phyloP scores from a whole-genome alignment of 495 filamentous ascomycete species.

The Penicillium bialowiezense region DNA sequence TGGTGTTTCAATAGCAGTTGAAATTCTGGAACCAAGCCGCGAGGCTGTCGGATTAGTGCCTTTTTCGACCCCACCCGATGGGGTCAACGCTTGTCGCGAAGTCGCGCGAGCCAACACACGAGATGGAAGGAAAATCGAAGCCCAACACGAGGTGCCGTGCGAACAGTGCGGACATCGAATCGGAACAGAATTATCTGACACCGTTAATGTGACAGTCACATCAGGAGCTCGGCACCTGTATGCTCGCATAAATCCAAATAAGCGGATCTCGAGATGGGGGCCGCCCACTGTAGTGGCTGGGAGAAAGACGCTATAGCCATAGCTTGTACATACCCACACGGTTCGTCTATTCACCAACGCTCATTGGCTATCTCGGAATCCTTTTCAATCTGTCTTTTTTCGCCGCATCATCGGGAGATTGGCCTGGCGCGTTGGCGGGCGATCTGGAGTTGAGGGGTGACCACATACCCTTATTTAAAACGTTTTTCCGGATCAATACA shows the following conservation, averaged over 20 bases:
- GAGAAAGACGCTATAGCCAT: constrained; percentile 20
- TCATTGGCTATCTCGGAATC: constrained; percentile 14
- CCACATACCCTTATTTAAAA: background rate
- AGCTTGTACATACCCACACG: constrained; percentile 21
- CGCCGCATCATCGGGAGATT: constrained; percentile 15
- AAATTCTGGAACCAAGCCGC: background rate
- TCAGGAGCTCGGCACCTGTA: background rate
- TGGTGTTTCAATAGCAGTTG: background rate
- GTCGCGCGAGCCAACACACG: background rate
- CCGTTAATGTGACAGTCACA: background rate
- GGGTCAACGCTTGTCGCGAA: background rate
- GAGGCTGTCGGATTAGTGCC: background rate
- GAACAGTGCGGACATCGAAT: too few relatives aligned
- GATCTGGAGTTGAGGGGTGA: constrained; percentile 14
- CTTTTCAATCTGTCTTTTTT: constrained; percentile 3
- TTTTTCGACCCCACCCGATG: background rate
- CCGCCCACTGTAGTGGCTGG: constrained; percentile 1
- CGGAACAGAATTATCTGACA: background rate
- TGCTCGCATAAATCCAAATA: background rate
- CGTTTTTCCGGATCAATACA: background rate
- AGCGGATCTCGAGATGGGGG: constrained; percentile 3
- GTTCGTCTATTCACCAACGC: constrained; percentile 13
- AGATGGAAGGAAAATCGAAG: too few relatives aligned
- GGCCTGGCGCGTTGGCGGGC: constrained; percentile 11
- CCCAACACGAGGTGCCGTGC: too few relatives aligned